Evolutionary conservation across 163 green algal genomes (phyloP), one percentile per base, ranked within the genome.

Genomic region (Scenedesmus sp.): DNA sequence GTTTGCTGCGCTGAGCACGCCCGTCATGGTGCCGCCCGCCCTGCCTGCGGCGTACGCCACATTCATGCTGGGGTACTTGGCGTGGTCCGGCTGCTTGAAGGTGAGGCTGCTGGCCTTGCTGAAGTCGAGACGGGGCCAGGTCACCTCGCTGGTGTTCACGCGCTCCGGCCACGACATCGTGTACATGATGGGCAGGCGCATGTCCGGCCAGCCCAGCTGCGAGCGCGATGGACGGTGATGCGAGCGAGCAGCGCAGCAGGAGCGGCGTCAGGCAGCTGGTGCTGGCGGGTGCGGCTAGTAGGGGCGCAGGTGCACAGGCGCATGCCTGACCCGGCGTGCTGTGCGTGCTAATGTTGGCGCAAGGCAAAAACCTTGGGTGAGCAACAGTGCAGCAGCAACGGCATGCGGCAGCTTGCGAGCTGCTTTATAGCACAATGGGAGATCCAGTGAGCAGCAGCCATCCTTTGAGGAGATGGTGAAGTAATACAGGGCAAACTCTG

Each of bases 131-230:
- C 98, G 96, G 1, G 97, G 98, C 98, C 98, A 99, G 16, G 97
- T 99, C 78, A 95, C 83, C 87, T 99, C 97, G 9, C 44, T 59
- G 20, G 86, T 91, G 37, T 53, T 86, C 37, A 99, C 93, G 33
- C 98, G 96, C 94, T 98, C 93, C 13, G 98, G 98, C 98, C 98
- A 99, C 7, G 95, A 97, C 96, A 99, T 97, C 61, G 98, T 99
- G 96, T 99, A 99, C 86, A 99, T 97, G 92, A 99, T 99, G 70
- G 98, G 98, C 88, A 99, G 96, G 3, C 97, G 95, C 98, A 99
- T 99, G 96, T 99, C 98, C 16, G 98, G 98, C 97, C 96, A 99
- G 65, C 97, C 97, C 76, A 99, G 94, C 96, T 99, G 95, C 56
- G 15, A 51, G 51, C 24, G 24, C 2, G 24, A 42, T 51, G 30